Evolutionary conservation across 2,329 filamentous ascomycete genomes (phyloP).

Genomic region (Aspergillaceae sp.): DNA sequence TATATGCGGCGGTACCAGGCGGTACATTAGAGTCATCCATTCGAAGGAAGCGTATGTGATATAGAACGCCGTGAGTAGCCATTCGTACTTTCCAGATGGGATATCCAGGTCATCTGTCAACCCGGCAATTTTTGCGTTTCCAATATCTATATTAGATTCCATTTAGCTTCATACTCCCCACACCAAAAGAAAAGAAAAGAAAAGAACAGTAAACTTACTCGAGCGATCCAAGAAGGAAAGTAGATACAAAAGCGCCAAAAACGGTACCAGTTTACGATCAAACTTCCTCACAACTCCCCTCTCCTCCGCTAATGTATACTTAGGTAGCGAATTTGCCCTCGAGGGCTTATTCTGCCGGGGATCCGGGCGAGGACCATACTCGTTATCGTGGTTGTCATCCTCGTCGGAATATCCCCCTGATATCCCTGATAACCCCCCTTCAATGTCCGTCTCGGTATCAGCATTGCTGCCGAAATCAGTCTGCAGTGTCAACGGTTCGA

Average conservation of each 20-base stretch:
- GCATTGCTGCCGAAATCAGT: constrained; percentile 23
- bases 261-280: constrained; percentile 67
- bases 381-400: constrained; percentile 15
- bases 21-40: constrained; percentile 59
- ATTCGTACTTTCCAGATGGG: constrained; percentile 50
- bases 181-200: neutral
- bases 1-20: constrained; percentile 51
- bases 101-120: constrained; percentile 47
- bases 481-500: constrained; percentile 21
- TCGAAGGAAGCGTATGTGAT: constrained; percentile 57
- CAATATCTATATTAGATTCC: constrained; percentile 39
- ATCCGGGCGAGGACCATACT: constrained; percentile 21
- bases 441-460: neutral
- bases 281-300: constrained; percentile 61
- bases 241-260: constrained; percentile 75
- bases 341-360: constrained; percentile 3
- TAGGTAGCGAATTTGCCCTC: constrained; percentile 15
- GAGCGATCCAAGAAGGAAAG: constrained; percentile 79
- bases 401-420: constrained; percentile 12
- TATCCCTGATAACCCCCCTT: neutral
- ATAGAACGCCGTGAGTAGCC: constrained; percentile 56
- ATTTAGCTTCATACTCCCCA: neutral
- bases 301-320: constrained; percentile 58
- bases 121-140: constrained; percentile 56
- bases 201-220: constrained; percentile 45